Evolutionary conservation across 2,329 filamentous ascomycete genomes (phyloP), one percentile per base, ranked within the genome.

Genomic region (Neonectria neomacrospora): DNA sequence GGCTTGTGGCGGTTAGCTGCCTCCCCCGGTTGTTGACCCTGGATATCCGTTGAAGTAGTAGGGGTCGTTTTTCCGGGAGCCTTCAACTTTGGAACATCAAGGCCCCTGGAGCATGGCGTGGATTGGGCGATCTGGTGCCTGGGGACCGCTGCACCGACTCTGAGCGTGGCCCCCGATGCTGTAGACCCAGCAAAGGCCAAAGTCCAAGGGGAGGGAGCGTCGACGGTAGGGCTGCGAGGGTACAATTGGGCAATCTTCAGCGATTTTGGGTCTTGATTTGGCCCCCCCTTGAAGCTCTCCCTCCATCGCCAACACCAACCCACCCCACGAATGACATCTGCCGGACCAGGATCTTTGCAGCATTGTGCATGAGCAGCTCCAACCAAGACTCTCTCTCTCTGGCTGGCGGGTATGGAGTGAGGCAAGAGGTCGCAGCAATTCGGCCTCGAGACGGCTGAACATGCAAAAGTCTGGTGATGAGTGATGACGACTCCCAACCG

Each of bases 301-400:
- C 39, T 65, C 55, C 58, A 63, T 64, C 54, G 50, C 54, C 59
- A 65, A 63, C 66, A 64, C 66, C 67, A 73, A 66, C 67, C 69
- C 71, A 73, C 61, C 67, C 70, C 70, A 69, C 70, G 68, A 65
- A 63, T 67, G 65, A 56, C 67, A 73, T 66, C 58, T 74, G 64
- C 70, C 69, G 66, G 52, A 61, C 66, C 64, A 74, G 72, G 71
- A 67, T 72, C 56, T 63, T 54, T 67, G 66, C 69, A 72, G 70
- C 69, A 66, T 72, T 63, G 70, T 71, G 65, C 68, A 73, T 67
- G 65, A 67, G 63, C 60, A 61, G 58, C 63, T 65, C 58, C 57
- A 57, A 47, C 53, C 47, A 52, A 48, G 60, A 52, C 60, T 47
- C 20, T 41, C 65, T 34, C 34, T n/a, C 34, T 37, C 58, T 58